phyloP scores from a whole-genome alignment of 2,329 filamentous ascomycete species.

The Plenodomus biglobosus region DNA sequence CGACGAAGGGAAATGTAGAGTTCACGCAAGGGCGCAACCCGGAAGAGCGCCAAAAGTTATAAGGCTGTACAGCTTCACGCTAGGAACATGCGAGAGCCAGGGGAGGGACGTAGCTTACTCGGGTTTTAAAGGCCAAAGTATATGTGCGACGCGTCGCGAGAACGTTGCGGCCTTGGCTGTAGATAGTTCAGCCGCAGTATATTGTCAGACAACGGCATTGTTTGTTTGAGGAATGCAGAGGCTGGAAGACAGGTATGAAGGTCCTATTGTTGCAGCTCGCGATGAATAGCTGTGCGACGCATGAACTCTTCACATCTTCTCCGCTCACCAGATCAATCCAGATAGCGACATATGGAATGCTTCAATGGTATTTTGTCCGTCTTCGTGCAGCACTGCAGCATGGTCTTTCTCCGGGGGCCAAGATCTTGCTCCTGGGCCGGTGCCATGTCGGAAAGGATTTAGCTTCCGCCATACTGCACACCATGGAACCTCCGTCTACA shows the following conservation, averaged over 20 bases:
- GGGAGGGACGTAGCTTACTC: slow-evolving; percentile 4
- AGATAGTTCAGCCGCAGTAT: slow-evolving; percentile 8
- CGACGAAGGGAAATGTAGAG: slow-evolving; percentile 11
- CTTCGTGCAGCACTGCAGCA: background rate
- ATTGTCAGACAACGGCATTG: slow-evolving; percentile 2
- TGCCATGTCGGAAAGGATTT: background rate
- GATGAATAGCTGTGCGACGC: too few species aligned
- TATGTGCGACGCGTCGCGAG: slow-evolving; percentile 1
- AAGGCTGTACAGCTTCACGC: slow-evolving; percentile 2
- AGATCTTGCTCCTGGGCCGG: background rate
- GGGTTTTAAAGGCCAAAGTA: slow-evolving; percentile 3
- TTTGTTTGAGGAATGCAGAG: too few species aligned
- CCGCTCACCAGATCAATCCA: too few species aligned
- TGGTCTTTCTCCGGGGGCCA: background rate
- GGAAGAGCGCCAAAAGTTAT: slow-evolving; percentile 2
- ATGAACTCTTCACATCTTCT: too few species aligned
- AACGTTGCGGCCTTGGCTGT: slow-evolving; percentile 13
- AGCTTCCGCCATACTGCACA: background rate
- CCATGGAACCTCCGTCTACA: background rate
- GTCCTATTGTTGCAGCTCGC: too few species aligned
- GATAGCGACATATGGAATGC: background rate
- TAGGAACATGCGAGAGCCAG: slow-evolving; percentile 2
- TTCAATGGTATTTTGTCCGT: background rate
- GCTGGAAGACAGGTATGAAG: too few species aligned
- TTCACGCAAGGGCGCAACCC: slow-evolving; percentile 3